A percentile compares a stretch with the other conserved stretches of the same genome.
Evolutionary conservation across 257 asterid genomes (phyloP).

Genomic region (Capsicum pubescens): DNA sequence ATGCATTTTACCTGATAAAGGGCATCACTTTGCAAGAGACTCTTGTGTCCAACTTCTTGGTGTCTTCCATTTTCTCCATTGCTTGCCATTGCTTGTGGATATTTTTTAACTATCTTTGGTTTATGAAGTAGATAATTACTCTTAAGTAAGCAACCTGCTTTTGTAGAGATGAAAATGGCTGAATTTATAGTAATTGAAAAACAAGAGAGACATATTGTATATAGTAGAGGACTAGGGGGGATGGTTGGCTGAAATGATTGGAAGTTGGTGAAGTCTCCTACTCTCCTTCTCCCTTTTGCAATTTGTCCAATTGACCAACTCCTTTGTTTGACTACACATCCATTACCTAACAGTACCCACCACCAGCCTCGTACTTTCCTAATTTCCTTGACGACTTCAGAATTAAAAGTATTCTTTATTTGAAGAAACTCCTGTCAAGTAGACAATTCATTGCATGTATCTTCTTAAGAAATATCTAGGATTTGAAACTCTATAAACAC

Average conservation of each 20-base stretch:
- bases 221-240: not conserved
- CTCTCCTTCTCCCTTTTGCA: not conserved
- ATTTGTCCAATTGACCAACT: conserved; percentile 8
- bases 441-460: not conserved
- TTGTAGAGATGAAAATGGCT: not conserved
- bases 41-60: conserved; percentile 38
- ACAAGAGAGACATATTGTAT: not conserved
- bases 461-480: not conserved
- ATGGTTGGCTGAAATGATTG: not conserved
- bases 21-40: conserved; percentile 34
- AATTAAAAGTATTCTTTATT: not conserved
- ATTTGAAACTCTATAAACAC: not conserved
- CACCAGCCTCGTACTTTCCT: not conserved
- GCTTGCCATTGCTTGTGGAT: conserved; percentile 18
- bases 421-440: not conserved
- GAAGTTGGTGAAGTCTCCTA: conserved; percentile 12
- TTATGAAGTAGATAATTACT: not conserved
- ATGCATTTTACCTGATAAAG: conserved; percentile 29
- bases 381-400: conserved; percentile 9
- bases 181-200: not conserved
- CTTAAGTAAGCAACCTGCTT: not conserved
- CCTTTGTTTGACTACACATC: not conserved
- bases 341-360: not conserved
- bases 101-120: not conserved
- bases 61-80: conserved; percentile 30